Evolutionary conservation across 169 alveolate genomes (phyloP).

Genomic region (Plasmodium malariae): DNA sequence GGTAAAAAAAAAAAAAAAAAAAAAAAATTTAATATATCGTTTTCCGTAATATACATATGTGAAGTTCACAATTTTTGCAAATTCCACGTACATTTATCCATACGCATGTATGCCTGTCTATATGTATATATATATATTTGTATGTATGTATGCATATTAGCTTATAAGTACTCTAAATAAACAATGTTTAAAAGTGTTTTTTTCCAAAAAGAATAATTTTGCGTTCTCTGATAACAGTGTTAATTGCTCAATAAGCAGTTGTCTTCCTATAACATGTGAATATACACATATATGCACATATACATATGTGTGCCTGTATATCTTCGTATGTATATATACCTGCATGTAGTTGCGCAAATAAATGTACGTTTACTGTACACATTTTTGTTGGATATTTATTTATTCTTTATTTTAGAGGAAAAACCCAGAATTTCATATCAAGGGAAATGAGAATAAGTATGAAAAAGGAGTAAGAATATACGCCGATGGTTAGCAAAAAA

Average conservation of each 20-base stretch:
- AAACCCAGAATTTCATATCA: neutral
- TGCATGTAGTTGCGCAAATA: too few species aligned
- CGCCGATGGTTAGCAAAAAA: slow-evolving; percentile 72
- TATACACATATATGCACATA: neutral
- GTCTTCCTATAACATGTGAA: too few species aligned
- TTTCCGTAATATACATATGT: neutral
- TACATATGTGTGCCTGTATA: neutral
- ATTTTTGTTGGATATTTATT: neutral
- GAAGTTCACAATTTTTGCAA: neutral
- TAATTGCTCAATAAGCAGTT: too few species aligned
- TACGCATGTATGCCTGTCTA: neutral
- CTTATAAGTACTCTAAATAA: too few species aligned
- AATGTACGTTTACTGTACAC: neutral
- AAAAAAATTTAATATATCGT: neutral
- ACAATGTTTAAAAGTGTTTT: too few species aligned
- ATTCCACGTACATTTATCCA: neutral
- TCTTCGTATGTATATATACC: neutral
- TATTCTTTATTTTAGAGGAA: slow-evolving; percentile 31
- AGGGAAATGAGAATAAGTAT: slow-evolving; percentile 11
- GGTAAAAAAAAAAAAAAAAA: slow-evolving; percentile 44
- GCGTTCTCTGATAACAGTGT: too few species aligned
- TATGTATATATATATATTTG: neutral
- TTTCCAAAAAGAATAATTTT: too few species aligned
- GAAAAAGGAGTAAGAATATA: slow-evolving; percentile 55
- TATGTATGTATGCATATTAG: neutral